These are phyloP conservation scores for Nigrograna mackinnonii DNA, from an alignment of 2,329 filamentous ascomycete genomes.

Conservation along the genomic window DNA sequence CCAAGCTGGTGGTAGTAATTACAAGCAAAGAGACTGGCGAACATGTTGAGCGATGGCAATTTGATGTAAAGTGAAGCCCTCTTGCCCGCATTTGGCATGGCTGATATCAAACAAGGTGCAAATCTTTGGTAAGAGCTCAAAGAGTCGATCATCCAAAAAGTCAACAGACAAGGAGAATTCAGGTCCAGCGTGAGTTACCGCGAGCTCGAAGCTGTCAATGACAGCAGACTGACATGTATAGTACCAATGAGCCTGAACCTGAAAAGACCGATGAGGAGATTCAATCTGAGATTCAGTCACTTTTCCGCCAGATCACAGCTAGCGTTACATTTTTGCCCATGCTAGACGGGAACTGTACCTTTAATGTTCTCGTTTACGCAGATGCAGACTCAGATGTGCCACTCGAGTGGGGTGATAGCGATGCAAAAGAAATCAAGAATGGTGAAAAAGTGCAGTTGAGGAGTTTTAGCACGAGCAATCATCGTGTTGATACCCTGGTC, in stretches of 20 bases:
- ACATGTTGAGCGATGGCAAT: constrained; percentile 96
- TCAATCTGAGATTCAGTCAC: constrained; percentile 91
- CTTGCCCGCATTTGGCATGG: not conserved
- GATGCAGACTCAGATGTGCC: constrained; percentile 96
- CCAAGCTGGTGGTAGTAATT: constrained; percentile 94
- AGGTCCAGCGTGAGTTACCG: constrained; percentile 52
- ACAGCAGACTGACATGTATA: constrained; percentile 21
- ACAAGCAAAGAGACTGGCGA: constrained; percentile 97
- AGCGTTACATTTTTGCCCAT: constrained; percentile 96
- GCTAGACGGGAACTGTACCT: constrained; percentile 92
- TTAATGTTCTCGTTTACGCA: constrained; percentile 97
- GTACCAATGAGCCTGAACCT: constrained; percentile 32
- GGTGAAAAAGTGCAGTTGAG: constrained; percentile 94
- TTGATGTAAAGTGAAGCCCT: constrained; percentile 66
- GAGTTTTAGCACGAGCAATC: constrained; percentile 93
- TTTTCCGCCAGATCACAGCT: constrained; percentile 97
- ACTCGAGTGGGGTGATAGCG: constrained; percentile 97
- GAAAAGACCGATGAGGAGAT: constrained; percentile 95
- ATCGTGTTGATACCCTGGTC: constrained; percentile 92
- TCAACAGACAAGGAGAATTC: constrained; percentile 72
- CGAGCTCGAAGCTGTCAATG: constrained; percentile 19
- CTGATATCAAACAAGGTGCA: constrained; percentile 50
- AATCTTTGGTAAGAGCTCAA: constrained; percentile 58
- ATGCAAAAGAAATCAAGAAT: constrained; percentile 93
- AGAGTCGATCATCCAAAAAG: constrained; percentile 54